These are phyloP conservation scores for Trypanosoma cruzi DNA, from an alignment of 208 protist genomes.

Conservation along the genomic window DNA sequence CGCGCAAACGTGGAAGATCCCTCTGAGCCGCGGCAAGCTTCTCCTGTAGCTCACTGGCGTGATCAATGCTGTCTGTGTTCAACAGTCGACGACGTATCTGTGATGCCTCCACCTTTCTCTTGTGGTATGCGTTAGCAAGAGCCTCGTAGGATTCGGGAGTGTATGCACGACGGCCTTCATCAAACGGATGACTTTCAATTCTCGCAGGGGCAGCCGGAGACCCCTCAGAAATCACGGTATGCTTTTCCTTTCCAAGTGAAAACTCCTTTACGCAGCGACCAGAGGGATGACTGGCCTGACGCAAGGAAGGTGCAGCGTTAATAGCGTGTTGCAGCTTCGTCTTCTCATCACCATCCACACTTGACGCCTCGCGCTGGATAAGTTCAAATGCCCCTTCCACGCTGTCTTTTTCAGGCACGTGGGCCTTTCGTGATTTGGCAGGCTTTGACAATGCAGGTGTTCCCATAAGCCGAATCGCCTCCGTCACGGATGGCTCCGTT, in stretches of 20 bases:
- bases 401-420: conserved; percentile 39
- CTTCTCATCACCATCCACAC: conserved; percentile 72
- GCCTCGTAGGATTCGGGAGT: conserved; percentile 60
- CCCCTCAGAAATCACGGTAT: conserved; percentile 4
- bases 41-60: conserved; percentile 59
- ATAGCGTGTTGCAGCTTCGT: conserved; percentile 63
- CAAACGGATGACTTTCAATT: conserved; percentile 13
- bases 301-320: conserved; percentile 48
- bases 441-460: conserved; percentile 54
- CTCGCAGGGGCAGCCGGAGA: not conserved
- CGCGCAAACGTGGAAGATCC: conserved; percentile 54
- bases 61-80: conserved; percentile 67
- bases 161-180: conserved; percentile 25
- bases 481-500: conserved; percentile 86
- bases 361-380: conserved; percentile 52
- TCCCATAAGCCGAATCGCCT: conserved; percentile 89
- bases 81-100: conserved; percentile 77
- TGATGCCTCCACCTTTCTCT: conserved; percentile 84
- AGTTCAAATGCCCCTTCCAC: conserved; percentile 51
- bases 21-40: conserved; percentile 50
- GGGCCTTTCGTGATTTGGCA: conserved; percentile 41
- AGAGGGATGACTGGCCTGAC: conserved; percentile 63
- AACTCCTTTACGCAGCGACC: conserved; percentile 80
- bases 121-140: conserved; percentile 80
- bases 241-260: conserved; percentile 56